These are phyloP conservation scores for Leptodermis oblonga DNA, from an alignment of 257 asterid genomes.

Conservation along the genomic window DNA sequence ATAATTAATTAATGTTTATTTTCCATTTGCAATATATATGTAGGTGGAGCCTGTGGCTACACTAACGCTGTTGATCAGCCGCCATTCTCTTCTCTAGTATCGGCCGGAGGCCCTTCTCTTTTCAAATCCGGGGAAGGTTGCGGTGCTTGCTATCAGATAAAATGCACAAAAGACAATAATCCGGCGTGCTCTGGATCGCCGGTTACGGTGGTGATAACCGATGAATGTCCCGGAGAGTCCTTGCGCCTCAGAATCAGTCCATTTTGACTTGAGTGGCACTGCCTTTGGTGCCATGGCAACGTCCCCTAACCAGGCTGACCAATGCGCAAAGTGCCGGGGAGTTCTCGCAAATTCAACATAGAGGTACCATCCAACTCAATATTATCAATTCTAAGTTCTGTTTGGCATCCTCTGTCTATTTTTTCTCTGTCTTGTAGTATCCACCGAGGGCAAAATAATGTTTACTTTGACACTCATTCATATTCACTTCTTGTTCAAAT, in stretches of 20 bases:
- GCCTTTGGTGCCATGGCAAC: constrained; percentile 81
- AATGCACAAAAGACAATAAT: constrained; percentile 33
- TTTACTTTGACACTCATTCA: too few relatives aligned
- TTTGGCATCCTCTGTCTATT: too few relatives aligned
- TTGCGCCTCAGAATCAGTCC: constrained; percentile 38
- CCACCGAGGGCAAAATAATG: too few relatives aligned
- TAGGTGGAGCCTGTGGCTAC: constrained; percentile 92
- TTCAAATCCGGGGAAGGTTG: constrained; percentile 63
- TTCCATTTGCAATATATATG: background rate
- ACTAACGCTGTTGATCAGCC: constrained; percentile 50
- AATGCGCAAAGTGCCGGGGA: constrained; percentile 64
- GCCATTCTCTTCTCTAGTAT: constrained; percentile 64
- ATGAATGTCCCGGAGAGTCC: constrained; percentile 55
- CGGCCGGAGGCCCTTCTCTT: constrained; percentile 69
- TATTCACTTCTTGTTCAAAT: background rate
- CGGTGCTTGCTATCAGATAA: constrained; percentile 81
- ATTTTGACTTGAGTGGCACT: constrained; percentile 83
- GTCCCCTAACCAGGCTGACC: constrained; percentile 42
- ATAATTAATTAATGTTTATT: background rate
- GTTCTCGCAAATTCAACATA: constrained; percentile 49
- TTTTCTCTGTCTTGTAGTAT: too few relatives aligned
- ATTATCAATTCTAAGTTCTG: background rate
- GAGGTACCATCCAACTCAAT: constrained; percentile 35
- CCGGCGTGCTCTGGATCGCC: constrained; percentile 67
- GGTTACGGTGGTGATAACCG: constrained; percentile 72